A percentile compares a stretch with the other conserved stretches of the same genome.
Evolutionary conservation across 768 basidiomycete genomes (phyloP).

Genomic region (Omphalotus guepiniiformis): DNA sequence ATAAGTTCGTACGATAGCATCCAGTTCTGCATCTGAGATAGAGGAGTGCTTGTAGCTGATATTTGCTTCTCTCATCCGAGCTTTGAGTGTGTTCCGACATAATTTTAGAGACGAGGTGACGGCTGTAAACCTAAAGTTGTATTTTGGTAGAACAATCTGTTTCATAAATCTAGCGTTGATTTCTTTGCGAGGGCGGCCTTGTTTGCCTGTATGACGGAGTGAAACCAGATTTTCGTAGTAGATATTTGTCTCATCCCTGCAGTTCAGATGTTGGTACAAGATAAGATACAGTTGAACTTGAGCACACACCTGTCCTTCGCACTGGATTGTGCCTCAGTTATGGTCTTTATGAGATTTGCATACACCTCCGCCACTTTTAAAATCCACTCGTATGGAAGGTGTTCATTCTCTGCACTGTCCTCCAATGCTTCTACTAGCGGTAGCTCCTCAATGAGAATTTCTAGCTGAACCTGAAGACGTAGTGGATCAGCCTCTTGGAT

Average conservation of each 20-base stretch:
- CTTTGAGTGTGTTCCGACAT: not conserved
- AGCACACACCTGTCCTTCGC: not conserved
- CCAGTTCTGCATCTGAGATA: slow-evolving; percentile 8
- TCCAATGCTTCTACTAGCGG: slow-evolving; percentile 14
- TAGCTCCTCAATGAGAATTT: slow-evolving; percentile 9
- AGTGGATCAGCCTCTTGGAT: slow-evolving; percentile 16
- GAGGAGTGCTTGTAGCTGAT: not conserved
- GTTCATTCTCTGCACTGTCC: not conserved
- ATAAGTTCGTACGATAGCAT: slow-evolving; percentile 6
- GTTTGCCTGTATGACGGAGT: slow-evolving; percentile 1
- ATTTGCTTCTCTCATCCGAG: not conserved
- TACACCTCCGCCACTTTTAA: slow-evolving; percentile 6
- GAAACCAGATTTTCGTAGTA: not conserved
- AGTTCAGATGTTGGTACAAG: not conserved
- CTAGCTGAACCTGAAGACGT: slow-evolving; percentile 14
- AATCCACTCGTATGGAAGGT: slow-evolving; percentile 9
- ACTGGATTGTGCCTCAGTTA: not conserved
- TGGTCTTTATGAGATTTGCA: slow-evolving; percentile 1
- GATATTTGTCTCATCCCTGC: slow-evolving; percentile 4
- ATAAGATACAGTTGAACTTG: too few species aligned
- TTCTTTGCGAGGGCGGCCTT: slow-evolving; percentile 13
- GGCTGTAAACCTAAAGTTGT: slow-evolving; percentile 7
- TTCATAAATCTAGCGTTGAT: slow-evolving; percentile 7
- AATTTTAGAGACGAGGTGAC: not conserved
- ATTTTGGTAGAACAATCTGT: slow-evolving; percentile 8